These are phyloP conservation scores for Meripilus lineatus DNA, from an alignment of 1,284 basidiomycete genomes.

Conservation along the genomic window DNA sequence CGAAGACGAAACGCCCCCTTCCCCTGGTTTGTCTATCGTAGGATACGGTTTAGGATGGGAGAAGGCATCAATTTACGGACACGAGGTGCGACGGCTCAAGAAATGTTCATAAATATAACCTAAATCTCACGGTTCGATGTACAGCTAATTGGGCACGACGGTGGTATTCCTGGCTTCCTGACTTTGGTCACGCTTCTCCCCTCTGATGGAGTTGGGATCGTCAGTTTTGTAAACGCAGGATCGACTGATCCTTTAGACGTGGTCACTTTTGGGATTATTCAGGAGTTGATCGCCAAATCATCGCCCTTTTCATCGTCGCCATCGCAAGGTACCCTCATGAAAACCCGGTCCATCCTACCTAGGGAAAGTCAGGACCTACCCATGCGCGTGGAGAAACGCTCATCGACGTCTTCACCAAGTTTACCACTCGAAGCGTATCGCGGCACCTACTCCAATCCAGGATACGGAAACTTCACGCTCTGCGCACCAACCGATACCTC, in stretches of 20 bases:
- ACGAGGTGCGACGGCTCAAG: conserved; percentile 22
- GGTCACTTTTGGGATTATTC: too few species aligned
- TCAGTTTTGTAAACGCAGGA: conserved; percentile 25
- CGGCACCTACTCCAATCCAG: conserved; percentile 10
- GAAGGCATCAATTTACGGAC: conserved; percentile 26
- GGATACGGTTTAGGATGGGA: conserved; percentile 34
- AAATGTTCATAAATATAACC: background rate
- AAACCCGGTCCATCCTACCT: too few species aligned
- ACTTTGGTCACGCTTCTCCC: conserved; percentile 24
- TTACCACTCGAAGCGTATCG: conserved; percentile 1
- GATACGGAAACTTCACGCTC: conserved; percentile 4
- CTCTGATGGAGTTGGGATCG: conserved; percentile 23
- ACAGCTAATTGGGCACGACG: conserved; percentile 14
- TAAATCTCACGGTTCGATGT: too few species aligned
- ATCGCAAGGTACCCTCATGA: too few species aligned
- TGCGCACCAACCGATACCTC: conserved; percentile 10
- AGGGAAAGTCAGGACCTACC: background rate
- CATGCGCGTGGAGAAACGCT: background rate
- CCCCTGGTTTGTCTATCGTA: conserved; percentile 11
- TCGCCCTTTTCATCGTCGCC: too few species aligned
- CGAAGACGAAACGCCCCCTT: conserved; percentile 9
- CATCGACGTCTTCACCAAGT: too few species aligned
- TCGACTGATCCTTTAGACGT: too few species aligned
- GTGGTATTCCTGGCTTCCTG: conserved; percentile 21
- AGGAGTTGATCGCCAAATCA: too few species aligned